Evolutionary conservation across 2,329 filamentous ascomycete genomes (phyloP).

Genomic region (Berkeleyomyces rouxiae): DNA sequence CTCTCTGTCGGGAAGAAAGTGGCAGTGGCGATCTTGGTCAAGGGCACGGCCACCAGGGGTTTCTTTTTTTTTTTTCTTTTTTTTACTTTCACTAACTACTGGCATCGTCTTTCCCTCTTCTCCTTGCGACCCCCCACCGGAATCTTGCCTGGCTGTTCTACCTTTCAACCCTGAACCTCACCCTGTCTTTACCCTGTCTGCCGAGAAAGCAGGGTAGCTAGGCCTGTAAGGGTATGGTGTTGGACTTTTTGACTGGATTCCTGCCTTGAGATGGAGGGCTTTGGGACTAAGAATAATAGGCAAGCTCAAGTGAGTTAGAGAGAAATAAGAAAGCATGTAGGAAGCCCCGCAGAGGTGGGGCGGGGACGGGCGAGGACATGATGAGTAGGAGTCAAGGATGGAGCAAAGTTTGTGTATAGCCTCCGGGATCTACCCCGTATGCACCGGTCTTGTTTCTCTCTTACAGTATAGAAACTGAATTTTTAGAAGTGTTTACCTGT

Average conservation of each 20-base stretch:
- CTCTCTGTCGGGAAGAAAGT: neutral
- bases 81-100: no score
- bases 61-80: neutral
- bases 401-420: no score
- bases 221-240: neutral
- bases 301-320: neutral
- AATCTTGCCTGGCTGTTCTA: neutral
- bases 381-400: no score
- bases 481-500: no score
- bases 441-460: no score
- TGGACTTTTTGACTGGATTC: constrained; percentile 1
- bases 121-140: neutral
- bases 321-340: neutral
- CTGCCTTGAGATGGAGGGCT: neutral
- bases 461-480: no score
- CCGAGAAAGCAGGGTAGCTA: neutral
- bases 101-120: neutral
- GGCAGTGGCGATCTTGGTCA: neutral
- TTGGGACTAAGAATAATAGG: neutral
- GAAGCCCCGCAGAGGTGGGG: no score
- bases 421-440: no score
- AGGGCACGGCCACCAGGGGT: neutral
- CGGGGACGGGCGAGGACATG: no score
- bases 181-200: neutral
- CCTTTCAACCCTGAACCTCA: neutral